Conservation (phyloP, 2,329 filamentous ascomycete species). For the Aspergillus felis region DNA sequence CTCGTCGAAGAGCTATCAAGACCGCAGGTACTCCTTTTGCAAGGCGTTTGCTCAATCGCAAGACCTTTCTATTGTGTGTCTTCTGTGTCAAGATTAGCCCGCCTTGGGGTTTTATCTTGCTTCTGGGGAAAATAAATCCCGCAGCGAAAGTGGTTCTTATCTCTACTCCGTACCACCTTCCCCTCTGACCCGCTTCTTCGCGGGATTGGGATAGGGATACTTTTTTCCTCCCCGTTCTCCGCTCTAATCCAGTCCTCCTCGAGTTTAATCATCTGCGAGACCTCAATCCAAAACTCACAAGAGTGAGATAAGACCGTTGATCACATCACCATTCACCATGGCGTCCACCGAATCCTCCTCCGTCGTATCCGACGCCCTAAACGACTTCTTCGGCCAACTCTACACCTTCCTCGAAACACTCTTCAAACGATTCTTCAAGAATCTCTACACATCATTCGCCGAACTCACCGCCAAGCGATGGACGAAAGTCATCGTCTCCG, state of each 20-base stretch:
- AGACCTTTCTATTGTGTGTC: not conserved
- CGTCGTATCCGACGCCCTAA: constrained; percentile 20
- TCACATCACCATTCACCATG: constrained; percentile 24
- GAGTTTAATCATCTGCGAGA: not conserved
- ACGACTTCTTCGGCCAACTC: constrained; percentile 30
- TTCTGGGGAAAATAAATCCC: not conserved
- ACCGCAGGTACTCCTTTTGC: not conserved
- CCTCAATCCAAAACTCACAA: not conserved
- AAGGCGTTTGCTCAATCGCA: not conserved
- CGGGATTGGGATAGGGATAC: not conserved
- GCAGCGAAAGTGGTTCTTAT: not conserved
- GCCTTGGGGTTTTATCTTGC: not conserved
- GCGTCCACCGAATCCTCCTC: constrained; percentile 20
- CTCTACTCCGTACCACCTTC: not conserved
- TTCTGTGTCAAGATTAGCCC: not conserved
- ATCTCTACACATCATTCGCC: constrained; percentile 42
- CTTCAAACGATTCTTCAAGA: constrained; percentile 32
- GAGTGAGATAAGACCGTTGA: constrained; percentile 2
- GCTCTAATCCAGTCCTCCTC: not conserved
- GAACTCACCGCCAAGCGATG: constrained; percentile 44
- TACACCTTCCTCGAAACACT: constrained; percentile 22
- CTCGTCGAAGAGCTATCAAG: not conserved
- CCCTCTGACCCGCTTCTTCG: not conserved
- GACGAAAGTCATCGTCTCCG: constrained; percentile 66
- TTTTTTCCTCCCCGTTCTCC: not conserved